phyloP scores from a whole-genome alignment of 139 green algal genomes.

The Pycnococcus provasolii region DNA sequence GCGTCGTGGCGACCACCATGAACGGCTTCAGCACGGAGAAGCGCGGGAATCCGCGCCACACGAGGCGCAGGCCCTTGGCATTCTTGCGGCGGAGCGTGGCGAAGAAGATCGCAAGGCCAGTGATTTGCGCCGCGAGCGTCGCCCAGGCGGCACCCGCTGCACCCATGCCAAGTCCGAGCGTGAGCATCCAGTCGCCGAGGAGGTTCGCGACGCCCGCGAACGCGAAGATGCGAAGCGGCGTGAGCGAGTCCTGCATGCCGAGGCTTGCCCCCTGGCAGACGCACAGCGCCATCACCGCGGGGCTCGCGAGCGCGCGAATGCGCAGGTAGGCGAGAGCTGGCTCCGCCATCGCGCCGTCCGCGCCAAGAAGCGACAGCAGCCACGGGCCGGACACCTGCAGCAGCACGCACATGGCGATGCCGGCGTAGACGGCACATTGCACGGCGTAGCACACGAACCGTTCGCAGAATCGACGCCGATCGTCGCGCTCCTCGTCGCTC shows the following conservation, averaged over 20 bases:
- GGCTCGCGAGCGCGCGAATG: conserved; percentile 45
- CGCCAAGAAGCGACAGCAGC: conserved; percentile 38
- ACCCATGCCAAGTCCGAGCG: conserved; percentile 3
- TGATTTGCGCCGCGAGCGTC: conserved; percentile 42
- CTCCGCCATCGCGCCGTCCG: conserved; percentile 27
- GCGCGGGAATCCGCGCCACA: conserved; percentile 29
- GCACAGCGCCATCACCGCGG: conserved; percentile 45
- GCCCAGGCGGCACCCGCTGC: conserved; percentile 30
- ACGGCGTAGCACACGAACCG: not conserved
- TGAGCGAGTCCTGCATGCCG: conserved; percentile 50
- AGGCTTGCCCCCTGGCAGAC: conserved; percentile 50
- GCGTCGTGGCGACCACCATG: conserved; percentile 32
- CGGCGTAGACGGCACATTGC: conserved; percentile 5
- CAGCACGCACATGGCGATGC: conserved; percentile 19
- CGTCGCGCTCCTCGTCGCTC: conserved; percentile 5
- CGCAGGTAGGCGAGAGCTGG: conserved; percentile 22
- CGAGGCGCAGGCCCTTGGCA: conserved; percentile 11
- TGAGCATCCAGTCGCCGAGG: conserved; percentile 39
- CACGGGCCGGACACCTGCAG: conserved; percentile 23
- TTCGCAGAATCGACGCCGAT: not conserved
- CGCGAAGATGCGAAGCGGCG: conserved; percentile 41
- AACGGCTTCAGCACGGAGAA: conserved; percentile 28
- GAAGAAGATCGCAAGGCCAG: conserved; percentile 29
- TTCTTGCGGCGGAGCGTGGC: not conserved
- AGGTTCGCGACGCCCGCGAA: conserved; percentile 40